These are phyloP conservation scores for Melanomma pulvis-pyrius DNA, from an alignment of 495 filamentous ascomycete genomes.

Conservation along the genomic window DNA sequence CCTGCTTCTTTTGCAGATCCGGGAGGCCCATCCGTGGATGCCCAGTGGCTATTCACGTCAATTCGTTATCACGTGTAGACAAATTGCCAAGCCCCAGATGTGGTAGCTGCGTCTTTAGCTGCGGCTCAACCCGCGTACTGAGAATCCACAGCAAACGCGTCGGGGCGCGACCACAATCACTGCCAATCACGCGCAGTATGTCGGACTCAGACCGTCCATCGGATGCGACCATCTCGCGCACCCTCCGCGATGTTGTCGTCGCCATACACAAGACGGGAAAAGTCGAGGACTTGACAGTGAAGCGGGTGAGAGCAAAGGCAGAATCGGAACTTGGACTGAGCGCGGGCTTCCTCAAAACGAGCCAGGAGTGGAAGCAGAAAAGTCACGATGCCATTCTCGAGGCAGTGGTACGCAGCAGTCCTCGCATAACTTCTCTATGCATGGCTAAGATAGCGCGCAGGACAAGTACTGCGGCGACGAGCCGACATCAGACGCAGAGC, in stretches of 20 bases:
- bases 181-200: conserved; percentile 33
- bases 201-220: conserved; percentile 36
- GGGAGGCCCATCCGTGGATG: neutral
- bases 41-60: neutral
- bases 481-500: conserved; percentile 13
- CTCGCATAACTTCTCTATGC: neutral
- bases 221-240: conserved; percentile 49
- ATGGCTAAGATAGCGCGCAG: conserved; percentile 17
- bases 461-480: conserved; percentile 23
- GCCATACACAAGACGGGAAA: conserved; percentile 60
- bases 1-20: neutral
- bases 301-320: conserved; percentile 66
- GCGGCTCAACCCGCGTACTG: neutral
- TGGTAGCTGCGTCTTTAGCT: conserved; percentile 1
- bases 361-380: conserved; percentile 71
- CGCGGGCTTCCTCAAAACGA: conserved; percentile 68
- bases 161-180: conserved; percentile 3
- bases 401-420: conserved; percentile 62
- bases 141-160: neutral
- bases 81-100: neutral
- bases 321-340: conserved; percentile 68
- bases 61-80: neutral
- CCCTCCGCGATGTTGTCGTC: conserved; percentile 62
- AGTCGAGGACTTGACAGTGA: conserved; percentile 72
- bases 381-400: conserved; percentile 75